Conservation (phyloP, 140 eudicot species). For the Erigeron philadelphicus region DNA sequence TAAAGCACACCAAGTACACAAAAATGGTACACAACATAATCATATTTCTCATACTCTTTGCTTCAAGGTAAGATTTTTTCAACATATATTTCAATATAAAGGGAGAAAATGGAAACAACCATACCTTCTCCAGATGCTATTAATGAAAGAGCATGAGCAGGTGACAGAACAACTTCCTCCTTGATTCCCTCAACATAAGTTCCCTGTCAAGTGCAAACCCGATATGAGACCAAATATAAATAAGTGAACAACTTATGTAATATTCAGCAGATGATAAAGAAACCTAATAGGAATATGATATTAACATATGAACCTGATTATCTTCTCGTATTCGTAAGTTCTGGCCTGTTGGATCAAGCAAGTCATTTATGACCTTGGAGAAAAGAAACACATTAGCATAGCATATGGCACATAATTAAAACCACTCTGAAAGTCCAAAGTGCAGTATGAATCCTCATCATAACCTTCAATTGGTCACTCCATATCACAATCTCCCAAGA, state of each 20-base stretch:
- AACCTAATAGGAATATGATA: conserved; percentile 13
- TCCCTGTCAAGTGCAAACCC: conserved; percentile 43
- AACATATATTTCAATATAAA: neutral
- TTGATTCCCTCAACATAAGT: conserved; percentile 90
- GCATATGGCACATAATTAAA: neutral
- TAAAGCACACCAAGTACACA: neutral
- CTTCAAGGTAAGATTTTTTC: conserved; percentile 9
- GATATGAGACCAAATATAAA: conserved; percentile 5
- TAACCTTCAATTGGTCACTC: neutral
- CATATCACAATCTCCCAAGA: conserved; percentile 6
- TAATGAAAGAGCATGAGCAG: conserved; percentile 87
- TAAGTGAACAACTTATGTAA: neutral
- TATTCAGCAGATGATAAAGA: neutral
- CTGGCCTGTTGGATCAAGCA: conserved; percentile 92
- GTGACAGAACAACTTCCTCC: conserved; percentile 90
- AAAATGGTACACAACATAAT: neutral
- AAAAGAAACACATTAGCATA: conserved; percentile 9
- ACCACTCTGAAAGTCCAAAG: conserved; percentile 14
- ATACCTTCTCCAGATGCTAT: conserved; percentile 95
- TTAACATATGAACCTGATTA: conserved; percentile 49
- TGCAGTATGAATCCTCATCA: conserved; percentile 6
- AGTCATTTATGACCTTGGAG: conserved; percentile 78
- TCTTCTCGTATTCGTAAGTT: conserved; percentile 83
- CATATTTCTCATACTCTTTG: conserved; percentile 12
- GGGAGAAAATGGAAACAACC: conserved; percentile 3